A percentile compares a stretch with the other conserved stretches of the same genome.
Conservation (phyloP, 768 basidiomycete species). For the Lactarius sanguifluus region DNA sequence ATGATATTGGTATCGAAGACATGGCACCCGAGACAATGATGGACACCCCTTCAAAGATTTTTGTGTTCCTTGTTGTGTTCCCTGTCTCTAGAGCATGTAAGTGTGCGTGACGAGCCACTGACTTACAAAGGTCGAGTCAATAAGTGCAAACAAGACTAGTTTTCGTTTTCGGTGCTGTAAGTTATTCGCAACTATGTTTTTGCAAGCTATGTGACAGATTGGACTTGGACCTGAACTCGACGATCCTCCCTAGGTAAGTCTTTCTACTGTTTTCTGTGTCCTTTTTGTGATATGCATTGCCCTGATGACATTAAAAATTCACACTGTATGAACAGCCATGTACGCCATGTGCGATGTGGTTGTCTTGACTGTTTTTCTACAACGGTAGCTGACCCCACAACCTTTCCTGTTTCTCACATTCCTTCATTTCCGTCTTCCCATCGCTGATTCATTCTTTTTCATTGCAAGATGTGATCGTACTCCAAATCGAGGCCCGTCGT, state of each 20-base stretch:
- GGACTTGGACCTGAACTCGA: neutral
- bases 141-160: slow-evolving; percentile 28
- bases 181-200: neutral
- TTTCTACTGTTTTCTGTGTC: neutral
- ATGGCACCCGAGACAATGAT: slow-evolving; percentile 51
- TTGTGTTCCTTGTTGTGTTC: slow-evolving; percentile 71
- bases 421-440: neutral
- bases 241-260: slow-evolving; percentile 6
- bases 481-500: neutral
- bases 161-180: slow-evolving; percentile 1
- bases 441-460: slow-evolving; percentile 6
- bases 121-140: neutral
- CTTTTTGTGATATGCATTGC: slow-evolving; percentile 22
- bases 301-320: slow-evolving; percentile 64
- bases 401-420: slow-evolving; percentile 8
- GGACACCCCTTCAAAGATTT: slow-evolving; percentile 71
- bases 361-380: slow-evolving; percentile 64
- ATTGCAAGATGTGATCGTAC: neutral
- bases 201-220: neutral
- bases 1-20: slow-evolving; percentile 37
- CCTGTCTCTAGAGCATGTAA: slow-evolving; percentile 85
- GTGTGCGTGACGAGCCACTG: neutral
- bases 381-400: slow-evolving; percentile 76
- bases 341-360: slow-evolving; percentile 39
- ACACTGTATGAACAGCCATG: slow-evolving; percentile 67